Conservation (phyloP, 1,284 basidiomycete species). For the Ceratobasidium sp. region DNA sequence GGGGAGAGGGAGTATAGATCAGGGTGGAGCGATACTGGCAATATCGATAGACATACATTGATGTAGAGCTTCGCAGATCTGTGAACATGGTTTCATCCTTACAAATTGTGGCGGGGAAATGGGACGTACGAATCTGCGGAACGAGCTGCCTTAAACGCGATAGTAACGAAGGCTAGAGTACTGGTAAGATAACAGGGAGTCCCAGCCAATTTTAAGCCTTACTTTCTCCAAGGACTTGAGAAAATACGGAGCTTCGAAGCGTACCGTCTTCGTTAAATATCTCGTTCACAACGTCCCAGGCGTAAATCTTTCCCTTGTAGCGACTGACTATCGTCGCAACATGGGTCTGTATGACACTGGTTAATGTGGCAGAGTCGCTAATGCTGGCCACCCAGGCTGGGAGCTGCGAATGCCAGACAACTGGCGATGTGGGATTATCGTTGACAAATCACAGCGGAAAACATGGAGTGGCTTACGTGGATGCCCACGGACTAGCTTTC, state of each 20-base stretch:
- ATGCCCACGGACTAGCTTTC: conserved; percentile 34
- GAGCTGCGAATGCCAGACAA: conserved; percentile 66
- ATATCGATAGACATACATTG: conserved; percentile 37
- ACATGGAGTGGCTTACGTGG: background rate
- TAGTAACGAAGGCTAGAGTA: conserved; percentile 48
- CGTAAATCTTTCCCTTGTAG: conserved; percentile 38
- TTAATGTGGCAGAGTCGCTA: conserved; percentile 11
- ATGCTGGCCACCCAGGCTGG: conserved; percentile 55
- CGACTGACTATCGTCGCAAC: conserved; percentile 23
- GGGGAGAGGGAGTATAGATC: too few relatives aligned
- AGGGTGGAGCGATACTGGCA: too few relatives aligned
- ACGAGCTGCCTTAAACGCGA: conserved; percentile 50
- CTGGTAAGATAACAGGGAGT: too few relatives aligned
- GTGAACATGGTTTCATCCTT: background rate
- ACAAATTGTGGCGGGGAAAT: background rate
- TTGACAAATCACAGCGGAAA: background rate
- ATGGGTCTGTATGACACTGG: conserved; percentile 39
- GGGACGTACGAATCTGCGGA: conserved; percentile 22
- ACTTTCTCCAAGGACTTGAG: conserved; percentile 41
- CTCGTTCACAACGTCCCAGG: conserved; percentile 41
- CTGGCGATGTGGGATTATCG: conserved; percentile 47
- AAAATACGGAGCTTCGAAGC: conserved; percentile 45
- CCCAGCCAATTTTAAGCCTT: too few relatives aligned
- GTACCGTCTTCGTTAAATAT: conserved; percentile 47
- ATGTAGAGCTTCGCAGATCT: conserved; percentile 51